Evolutionary conservation across 345 rosid species (phyloP).

Genomic region (Punica granatum): DNA sequence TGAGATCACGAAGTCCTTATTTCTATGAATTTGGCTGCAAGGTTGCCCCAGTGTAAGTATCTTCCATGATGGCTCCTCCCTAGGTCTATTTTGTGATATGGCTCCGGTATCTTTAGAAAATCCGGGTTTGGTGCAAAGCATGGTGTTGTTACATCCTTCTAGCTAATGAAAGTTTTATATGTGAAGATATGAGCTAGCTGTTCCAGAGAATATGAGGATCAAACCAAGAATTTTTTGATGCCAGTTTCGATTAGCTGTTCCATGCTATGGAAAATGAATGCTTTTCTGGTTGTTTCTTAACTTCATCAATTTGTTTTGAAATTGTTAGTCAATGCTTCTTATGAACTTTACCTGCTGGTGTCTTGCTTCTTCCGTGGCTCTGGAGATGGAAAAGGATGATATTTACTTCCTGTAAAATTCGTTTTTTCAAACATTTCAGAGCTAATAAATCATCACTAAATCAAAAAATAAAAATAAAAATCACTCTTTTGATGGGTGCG

Average conservation of each 20-base stretch:
- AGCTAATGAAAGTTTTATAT: neutral
- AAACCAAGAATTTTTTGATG: neutral
- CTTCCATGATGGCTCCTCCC: neutral
- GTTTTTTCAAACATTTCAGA: no score
- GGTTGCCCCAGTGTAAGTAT: slow-evolving; percentile 70
- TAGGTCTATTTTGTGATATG: neutral
- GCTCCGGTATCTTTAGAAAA: neutral
- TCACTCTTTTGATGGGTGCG: no score
- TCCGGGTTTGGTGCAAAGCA: neutral
- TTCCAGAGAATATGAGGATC: neutral
- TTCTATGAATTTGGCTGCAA: slow-evolving; percentile 91
- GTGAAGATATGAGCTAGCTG: neutral
- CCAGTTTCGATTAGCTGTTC: neutral
- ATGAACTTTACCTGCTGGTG: neutral
- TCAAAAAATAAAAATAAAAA: no score
- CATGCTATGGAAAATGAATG: neutral
- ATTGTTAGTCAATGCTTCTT: neutral
- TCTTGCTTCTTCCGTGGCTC: neutral
- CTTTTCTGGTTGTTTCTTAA: neutral
- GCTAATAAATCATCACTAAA: no score
- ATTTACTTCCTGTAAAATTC: neutral
- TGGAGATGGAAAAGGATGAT: neutral
- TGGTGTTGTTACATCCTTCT: neutral
- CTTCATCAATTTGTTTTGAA: neutral
- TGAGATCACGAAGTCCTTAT: slow-evolving; percentile 59